Percentiles rank a stretch among this genome's conserved stretches.
Conservation (phyloP, 495 filamentous ascomycete genomes). For the Neurospora intermedia region DNA sequence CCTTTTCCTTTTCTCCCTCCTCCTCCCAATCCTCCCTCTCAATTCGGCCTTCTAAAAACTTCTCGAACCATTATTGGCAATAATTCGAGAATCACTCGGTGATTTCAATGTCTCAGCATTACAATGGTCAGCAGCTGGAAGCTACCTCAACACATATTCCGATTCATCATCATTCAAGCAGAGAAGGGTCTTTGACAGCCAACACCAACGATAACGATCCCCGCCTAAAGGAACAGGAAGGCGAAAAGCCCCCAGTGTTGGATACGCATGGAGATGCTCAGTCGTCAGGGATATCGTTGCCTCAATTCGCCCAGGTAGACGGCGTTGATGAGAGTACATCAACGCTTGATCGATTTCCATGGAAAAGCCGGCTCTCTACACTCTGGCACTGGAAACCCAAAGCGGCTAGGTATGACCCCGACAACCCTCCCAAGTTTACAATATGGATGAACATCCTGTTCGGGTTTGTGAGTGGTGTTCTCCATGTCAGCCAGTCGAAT, state of each 20-base stretch:
- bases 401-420: slow-evolving; percentile 19
- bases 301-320: background rate
- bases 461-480: slow-evolving; percentile 16
- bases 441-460: slow-evolving; percentile 23
- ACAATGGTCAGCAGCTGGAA: background rate
- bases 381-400: slow-evolving; percentile 19
- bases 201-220: background rate
- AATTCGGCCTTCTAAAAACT: background rate
- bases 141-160: background rate
- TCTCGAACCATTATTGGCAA: too few relatives aligned
- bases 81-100: background rate
- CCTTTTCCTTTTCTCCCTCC: background rate
- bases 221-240: background rate
- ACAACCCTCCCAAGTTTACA: slow-evolving; percentile 25
- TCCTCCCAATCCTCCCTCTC: background rate
- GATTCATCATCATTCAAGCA: background rate
- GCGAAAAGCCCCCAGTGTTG: background rate
- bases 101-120: background rate
- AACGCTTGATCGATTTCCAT: background rate
- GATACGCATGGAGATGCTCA: background rate
- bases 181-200: background rate
- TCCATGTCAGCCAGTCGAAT: background rate
- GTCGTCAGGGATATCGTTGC: background rate
- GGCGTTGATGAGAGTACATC: background rate
- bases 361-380: background rate